Evolutionary conservation across 352 stramenopile genomes (phyloP).

Genomic region (Phytophthora tubulina): DNA sequence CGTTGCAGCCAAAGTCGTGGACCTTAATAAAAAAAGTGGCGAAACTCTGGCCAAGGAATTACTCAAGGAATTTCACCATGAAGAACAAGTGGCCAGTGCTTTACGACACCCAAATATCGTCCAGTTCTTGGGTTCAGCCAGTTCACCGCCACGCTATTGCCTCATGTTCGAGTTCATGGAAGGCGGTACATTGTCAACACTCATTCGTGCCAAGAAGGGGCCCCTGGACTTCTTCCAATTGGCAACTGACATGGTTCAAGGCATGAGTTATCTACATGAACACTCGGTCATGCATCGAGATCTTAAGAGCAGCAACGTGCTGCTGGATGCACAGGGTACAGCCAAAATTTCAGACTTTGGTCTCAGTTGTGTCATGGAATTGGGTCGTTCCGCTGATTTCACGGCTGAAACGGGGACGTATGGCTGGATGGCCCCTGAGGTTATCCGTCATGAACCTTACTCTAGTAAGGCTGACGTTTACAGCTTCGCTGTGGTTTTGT

Average conservation of each 20-base stretch:
- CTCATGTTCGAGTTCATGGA: constrained; percentile 79
- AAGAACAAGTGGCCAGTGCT: constrained; percentile 66
- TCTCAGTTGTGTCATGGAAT: constrained; percentile 68
- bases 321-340: constrained; percentile 61
- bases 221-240: constrained; percentile 68
- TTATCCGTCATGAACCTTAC: constrained; percentile 91
- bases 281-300: constrained; percentile 92
- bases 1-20: constrained; percentile 67
- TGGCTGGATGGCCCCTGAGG: constrained; percentile 93
- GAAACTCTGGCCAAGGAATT: constrained; percentile 55
- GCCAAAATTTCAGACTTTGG: constrained; percentile 84
- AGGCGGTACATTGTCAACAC: constrained; percentile 56
- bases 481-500: constrained; percentile 84
- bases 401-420: constrained; percentile 82
- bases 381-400: constrained; percentile 57
- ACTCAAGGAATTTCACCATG: constrained; percentile 62
- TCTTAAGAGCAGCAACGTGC: constrained; percentile 93
- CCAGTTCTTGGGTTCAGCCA: constrained; percentile 63
- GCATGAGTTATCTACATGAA: constrained; percentile 92
- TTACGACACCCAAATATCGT: constrained; percentile 70
- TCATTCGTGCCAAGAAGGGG: constrained; percentile 49
- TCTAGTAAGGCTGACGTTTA: constrained; percentile 94
- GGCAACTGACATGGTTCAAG: constrained; percentile 63
- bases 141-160: constrained; percentile 62
- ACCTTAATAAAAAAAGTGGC: constrained; percentile 45